Evolutionary conservation across 495 filamentous ascomycete species (phyloP), one percentile per base, ranked within the genome.

Genomic region (Schizothecium vesticola): DNA sequence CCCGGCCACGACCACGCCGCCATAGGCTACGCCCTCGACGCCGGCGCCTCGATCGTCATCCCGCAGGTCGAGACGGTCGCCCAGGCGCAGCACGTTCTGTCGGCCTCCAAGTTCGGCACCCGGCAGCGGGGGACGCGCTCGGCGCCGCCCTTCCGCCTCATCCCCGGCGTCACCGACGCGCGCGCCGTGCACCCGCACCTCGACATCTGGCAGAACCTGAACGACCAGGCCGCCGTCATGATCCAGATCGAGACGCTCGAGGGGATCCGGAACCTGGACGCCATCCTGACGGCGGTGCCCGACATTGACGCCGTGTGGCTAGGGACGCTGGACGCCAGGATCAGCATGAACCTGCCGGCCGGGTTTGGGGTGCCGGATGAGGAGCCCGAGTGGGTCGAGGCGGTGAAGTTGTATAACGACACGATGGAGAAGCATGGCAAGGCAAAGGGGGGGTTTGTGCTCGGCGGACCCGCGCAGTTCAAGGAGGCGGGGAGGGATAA

Each of bases 171-270:
- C 33, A 75, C 74, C 3, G 81, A 81, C 69, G 26, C 19, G 24
- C 56, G 80, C 67, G 67, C 70, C 6, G 60, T 58, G n/a, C 64
- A 71, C 25, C 72, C 77, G 43, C 43, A 51, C 43, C 43, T 51
- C 3, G 43, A 51, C 29, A 63, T 82, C 55, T 77, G 75, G 69
- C 67, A 76, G 61, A 79, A 76, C 67, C 43, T 78, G 56, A 83
- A 83, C 74, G 69, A 77, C 62, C 80, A 80, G 70, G 81, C 81
- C 10, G 80, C 81, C 26, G 69, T 84, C 66, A 77, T 80, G 69
- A 80, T 83, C 66, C 79, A 83, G 69, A 83, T 88, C 72, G 81
- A 87, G 69, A 74, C 83, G 29, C 75, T 86, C 62, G 83, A 83
- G 70, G 78, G 77, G 65, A 84, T 88, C 70, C 72, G 77, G 63